Base-by-base conservation (phyloP, 495 filamentous ascomycete genomes). In the Chaetomium fimeti region DNA sequence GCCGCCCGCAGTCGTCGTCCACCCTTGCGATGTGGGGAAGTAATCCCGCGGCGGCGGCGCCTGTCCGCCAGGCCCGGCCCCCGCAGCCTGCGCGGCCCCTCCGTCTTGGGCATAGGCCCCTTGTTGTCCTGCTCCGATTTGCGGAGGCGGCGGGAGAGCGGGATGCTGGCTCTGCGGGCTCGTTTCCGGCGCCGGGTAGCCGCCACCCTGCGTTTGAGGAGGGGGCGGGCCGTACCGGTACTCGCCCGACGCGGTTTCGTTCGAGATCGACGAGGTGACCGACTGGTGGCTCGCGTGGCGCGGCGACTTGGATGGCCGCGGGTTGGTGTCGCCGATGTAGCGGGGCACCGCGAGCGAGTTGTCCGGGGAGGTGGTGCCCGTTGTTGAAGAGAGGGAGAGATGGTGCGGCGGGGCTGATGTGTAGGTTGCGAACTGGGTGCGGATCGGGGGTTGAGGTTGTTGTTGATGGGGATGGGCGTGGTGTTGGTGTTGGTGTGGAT, bases 241-340 rank as follows among this genome's bases (percentile, higher is more conserved):
- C 58, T 83, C 80, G 60, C 75, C 71, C 11, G 76, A 72, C n/a
- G 73, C 63, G 27, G 79, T 76, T 60, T 79, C 81, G 67, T 76
- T 73, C 25, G 73, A 74, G 47, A 80, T 74, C 25, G 79, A 80
- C 61, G 74, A 73, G 47, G 69, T 66, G 45, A 78, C 69, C 18
- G 79, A 81, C 65, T 75, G 80, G 72, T 78, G 79, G 71, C 74
- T 78, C n/a, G 72, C 74, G 66, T 83, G 81, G 20, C 83, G 75
- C 11, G 83, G 81, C 59, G 77, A 81, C 68, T 85, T 85, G 51
- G 80, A 70, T 20, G 83, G 83, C 16, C 83, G 77, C 16, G 82
- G 81, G 66, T 85, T 84, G 61, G 71, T 78, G 67, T 83, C 42
- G 40, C 42, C 81, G 32, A 84, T 75, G 67, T 82, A 83, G 59